phyloP scores from a whole-genome alignment of 2,329 filamentous ascomycete genomes.

The Aspergillus luchuensis region DNA sequence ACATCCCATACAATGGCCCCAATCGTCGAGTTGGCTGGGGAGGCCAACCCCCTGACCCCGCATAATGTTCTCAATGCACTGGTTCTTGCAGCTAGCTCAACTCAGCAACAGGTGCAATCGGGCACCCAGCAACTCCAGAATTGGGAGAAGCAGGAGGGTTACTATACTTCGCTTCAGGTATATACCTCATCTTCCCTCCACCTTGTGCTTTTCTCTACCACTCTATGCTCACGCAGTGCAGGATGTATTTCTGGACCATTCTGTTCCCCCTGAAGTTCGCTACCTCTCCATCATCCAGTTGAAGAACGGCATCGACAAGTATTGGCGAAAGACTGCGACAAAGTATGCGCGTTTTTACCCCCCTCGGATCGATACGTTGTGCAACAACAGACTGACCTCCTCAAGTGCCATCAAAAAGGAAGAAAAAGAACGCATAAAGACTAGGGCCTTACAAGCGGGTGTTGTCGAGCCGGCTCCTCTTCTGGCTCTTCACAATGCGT shows the following conservation, averaged over 20 bases:
- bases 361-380: neutral
- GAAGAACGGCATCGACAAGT: slow-evolving; percentile 94
- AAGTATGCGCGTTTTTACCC: slow-evolving; percentile 49
- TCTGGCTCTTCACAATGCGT: slow-evolving; percentile 82
- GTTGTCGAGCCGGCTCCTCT: slow-evolving; percentile 73
- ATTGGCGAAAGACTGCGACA: slow-evolving; percentile 81
- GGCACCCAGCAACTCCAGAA: slow-evolving; percentile 68
- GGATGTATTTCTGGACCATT: slow-evolving; percentile 79
- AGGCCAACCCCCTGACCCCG: slow-evolving; percentile 70
- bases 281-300: slow-evolving; percentile 91
- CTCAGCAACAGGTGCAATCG: slow-evolving; percentile 67
- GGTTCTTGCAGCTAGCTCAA: slow-evolving; percentile 63
- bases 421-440: slow-evolving; percentile 76
- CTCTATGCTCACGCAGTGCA: slow-evolving; percentile 39
- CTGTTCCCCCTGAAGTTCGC: slow-evolving; percentile 73
- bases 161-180: slow-evolving; percentile 70
- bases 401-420: slow-evolving; percentile 61
- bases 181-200: neutral
- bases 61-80: slow-evolving; percentile 67
- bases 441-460: slow-evolving; percentile 72
- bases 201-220: neutral
- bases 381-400: slow-evolving; percentile 20
- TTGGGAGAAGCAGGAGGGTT: slow-evolving; percentile 69
- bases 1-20: slow-evolving; percentile 60
- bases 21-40: slow-evolving; percentile 76